These are phyloP conservation scores for Monoraphidium neglectum DNA, from an alignment of 139 green algal genomes.

Conservation along the genomic window DNA sequence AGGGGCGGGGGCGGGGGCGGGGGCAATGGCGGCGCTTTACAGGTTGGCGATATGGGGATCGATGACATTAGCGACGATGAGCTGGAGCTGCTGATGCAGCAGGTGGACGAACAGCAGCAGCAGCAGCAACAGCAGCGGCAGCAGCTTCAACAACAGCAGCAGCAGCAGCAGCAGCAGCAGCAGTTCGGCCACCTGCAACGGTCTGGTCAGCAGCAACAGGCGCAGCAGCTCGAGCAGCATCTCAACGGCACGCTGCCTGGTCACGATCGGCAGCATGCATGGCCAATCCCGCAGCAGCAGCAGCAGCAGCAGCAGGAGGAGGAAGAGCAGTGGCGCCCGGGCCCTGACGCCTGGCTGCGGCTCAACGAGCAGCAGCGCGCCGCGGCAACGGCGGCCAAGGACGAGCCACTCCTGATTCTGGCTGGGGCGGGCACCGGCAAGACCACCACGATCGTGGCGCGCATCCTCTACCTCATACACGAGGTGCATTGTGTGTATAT, in stretches of 20 bases:
- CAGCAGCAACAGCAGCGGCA: neutral
- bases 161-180: neutral
- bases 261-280: neutral
- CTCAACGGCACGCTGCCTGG: neutral
- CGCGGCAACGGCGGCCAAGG: neutral
- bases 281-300: neutral
- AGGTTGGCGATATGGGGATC: too few species aligned
- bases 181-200: neutral
- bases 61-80: too few species aligned
- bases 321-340: neutral
- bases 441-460: constrained; percentile 27
- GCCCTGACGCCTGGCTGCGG: neutral
- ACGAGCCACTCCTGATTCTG: constrained; percentile 21
- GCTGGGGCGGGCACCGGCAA: constrained; percentile 42
- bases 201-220: neutral
- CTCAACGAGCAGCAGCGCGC: constrained; percentile 28
- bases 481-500: too few species aligned
- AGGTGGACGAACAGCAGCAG: too few species aligned
- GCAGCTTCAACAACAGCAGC: neutral
- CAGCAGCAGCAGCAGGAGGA: constrained; percentile 1
- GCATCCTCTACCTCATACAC: constrained; percentile 26
- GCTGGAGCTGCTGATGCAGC: too few species aligned
- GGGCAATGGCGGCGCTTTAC: too few species aligned
- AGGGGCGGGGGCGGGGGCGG: too few species aligned
- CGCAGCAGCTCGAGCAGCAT: neutral